phyloP scores from a whole-genome alignment of 2,329 filamentous ascomycete species.

The Colletotrichum sojae region DNA sequence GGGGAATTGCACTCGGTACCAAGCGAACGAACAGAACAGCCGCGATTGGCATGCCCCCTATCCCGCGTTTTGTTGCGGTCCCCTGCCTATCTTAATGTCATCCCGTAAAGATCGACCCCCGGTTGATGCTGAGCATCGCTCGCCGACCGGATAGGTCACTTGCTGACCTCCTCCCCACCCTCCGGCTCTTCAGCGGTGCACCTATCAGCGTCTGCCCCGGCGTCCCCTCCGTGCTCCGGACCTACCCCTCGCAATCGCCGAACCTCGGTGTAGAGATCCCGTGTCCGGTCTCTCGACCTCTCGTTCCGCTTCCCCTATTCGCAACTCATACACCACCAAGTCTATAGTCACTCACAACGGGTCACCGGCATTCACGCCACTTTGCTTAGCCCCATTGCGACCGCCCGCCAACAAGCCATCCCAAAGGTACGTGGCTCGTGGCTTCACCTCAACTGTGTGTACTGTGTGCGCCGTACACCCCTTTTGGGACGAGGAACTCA shows the following conservation, averaged over 20 bases:
- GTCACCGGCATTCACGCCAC: constrained; percentile 22
- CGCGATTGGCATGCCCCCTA: constrained; percentile 10
- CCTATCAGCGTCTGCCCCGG: constrained; percentile 34
- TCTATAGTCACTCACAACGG: constrained; percentile 23
- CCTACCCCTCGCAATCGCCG: constrained; percentile 25
- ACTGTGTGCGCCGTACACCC: constrained; percentile 30
- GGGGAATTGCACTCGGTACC: constrained; percentile 32
- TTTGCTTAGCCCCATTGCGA: constrained; percentile 24
- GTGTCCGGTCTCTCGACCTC: constrained; percentile 28
- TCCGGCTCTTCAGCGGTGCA: constrained; percentile 23
- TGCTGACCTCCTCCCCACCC: constrained; percentile 7
- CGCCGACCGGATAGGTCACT: constrained; percentile 23
- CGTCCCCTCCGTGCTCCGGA: constrained; percentile 20
- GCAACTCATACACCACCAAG: constrained; percentile 15
- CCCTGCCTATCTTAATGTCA: constrained; percentile 28
- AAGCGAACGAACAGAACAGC: constrained; percentile 12
- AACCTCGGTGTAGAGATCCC: constrained; percentile 8
- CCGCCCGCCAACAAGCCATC: constrained; percentile 31
- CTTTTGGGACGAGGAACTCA: background rate
- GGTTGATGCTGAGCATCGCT: background rate
- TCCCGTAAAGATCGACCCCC: constrained; percentile 26
- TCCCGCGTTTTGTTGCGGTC: constrained; percentile 3
- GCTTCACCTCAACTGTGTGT: constrained; percentile 25
- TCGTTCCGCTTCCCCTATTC: constrained; percentile 31
- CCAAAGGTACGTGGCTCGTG: constrained; percentile 17